Evolutionary conservation across 1,284 basidiomycete genomes (phyloP), one percentile per base, ranked within the genome.

Genomic region (Ganoderma lingzhi): DNA sequence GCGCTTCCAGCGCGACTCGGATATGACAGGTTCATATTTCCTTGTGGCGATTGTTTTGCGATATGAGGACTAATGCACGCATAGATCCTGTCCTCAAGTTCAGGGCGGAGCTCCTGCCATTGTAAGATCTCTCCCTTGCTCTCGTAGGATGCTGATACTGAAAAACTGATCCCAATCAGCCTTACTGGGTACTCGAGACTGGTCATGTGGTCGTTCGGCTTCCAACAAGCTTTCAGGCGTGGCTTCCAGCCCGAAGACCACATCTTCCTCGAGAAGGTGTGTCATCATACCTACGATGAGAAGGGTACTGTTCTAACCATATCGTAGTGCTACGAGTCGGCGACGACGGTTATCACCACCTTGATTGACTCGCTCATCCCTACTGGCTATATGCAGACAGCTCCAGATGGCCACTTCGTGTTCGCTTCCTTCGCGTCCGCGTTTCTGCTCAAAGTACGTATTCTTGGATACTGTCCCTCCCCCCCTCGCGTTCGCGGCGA

Each of bases 351-450:
- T 9, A 86, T 95, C 67, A 84, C 83, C 59, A 86, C 85, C 35
- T 87, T 94, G 83, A 83, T 92, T 30, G 88, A 92, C 45, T 82
- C 82, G 8, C 80, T 95, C 48, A 89, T 88, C 0, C 91, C 91
- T 0, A 90, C 86, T 53, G 93, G 91, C 9, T 93, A 93, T 77
- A 90, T 96, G 87, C 87, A 92, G 55, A 95, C 89, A 75, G 88
- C 95, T 0, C 93, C 95, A 0, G 94, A 96, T 77, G 93, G 92
- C 9, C 91, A 95, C 77, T 96, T 96, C 75, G 86, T 96, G 53
- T 95, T 95, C 76, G 87, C 92, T 1, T 88, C 93, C 1, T 96
- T 96, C 77, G 95, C 95, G 0, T 93, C 93, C 56, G 94, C 93
- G 0, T 95, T 94, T 80, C 82, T 95, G 66, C 86, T 94, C 72